Percentiles rank a stretch among this genome's conserved stretches.
Conservation (phyloP, 345 rosid species). For the Citrus reticulata region DNA sequence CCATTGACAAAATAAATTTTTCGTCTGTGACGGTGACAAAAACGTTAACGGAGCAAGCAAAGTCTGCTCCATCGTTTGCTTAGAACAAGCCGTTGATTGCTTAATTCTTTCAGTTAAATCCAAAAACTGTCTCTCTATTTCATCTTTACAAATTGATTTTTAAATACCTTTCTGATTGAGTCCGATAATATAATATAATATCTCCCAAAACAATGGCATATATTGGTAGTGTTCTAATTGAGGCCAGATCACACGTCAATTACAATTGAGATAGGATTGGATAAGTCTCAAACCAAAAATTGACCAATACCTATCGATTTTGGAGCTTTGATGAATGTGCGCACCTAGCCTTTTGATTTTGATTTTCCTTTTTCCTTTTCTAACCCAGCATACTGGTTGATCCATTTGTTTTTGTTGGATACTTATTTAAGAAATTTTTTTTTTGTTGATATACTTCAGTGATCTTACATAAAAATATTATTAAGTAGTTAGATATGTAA, state of each 20-base stretch:
- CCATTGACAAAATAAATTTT: background rate
- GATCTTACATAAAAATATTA: too few relatives aligned
- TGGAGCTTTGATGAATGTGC: background rate
- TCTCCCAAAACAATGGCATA: background rate
- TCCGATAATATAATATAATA: too few relatives aligned
- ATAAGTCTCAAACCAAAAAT: too few relatives aligned
- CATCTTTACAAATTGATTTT: background rate
- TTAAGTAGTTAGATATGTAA: too few relatives aligned
- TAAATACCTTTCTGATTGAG: background rate
- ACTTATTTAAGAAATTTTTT: too few relatives aligned
- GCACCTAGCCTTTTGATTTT: background rate
- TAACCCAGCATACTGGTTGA: background rate
- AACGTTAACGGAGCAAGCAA: background rate
- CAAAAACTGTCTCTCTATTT: background rate
- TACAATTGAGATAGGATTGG: too few relatives aligned
- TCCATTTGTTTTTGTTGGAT: background rate
- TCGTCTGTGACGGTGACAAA: background rate
- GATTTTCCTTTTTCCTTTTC: background rate
- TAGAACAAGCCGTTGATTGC: background rate
- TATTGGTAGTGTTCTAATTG: too few relatives aligned
- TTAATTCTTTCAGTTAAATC: background rate
- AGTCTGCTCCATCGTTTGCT: background rate
- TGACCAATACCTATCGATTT: background rate
- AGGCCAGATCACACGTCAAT: background rate
- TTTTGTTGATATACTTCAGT: too few relatives aligned